Evolutionary conservation across 371 early-diverging fungal genomes (phyloP), one percentile per base, ranked within the genome.

Genomic region (Gilbertella persicaria): DNA sequence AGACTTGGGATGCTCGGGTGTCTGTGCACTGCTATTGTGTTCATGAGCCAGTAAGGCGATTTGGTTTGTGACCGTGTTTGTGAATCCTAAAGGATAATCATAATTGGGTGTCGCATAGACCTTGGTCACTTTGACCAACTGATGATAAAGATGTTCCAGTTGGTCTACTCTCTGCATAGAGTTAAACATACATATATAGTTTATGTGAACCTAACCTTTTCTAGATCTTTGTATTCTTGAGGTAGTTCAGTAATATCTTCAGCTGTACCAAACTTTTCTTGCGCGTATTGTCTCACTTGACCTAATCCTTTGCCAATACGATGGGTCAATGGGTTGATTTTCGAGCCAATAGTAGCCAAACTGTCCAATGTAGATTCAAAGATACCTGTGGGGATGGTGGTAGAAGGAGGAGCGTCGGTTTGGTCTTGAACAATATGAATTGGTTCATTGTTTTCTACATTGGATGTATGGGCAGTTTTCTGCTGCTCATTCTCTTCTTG

Each of bases 231-330:
- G 69, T 97, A 97, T 58, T 96, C 95, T 50, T 78, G 80, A 40
- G 97, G 97, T 12, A 96, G 84, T 51, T 91, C 92, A 26, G 97
- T 97, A 26, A 93, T 77, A 41, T 92, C 92, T 30, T 79, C 82
- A 5, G 85, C 86, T 48, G 79, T 89, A 33, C 94, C 93, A 50
- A 94, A 78, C 58, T 83, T 87, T 66, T 97, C 97, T 66, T 87
- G 85, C n/a, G 95, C 90, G 71, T 87, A 87, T 91, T 92, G 93
- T 77, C 85, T 80, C 64, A 86, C 86, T 69, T 92, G 93, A 45
- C 83, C 87, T 58, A 91, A 75, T 45, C 89, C 84, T 66, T 85
- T 84, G 65, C 80, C 79, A 23, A 91, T 74, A 50, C 75, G 80
- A 50, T 80, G 75, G 16, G 92, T 88, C 49, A 92, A 80, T 21